Base-by-base conservation (phyloP, 225 moss, liverwort and hornwort genomes). In the Bryoerythrophyllum caledonicum region DNA sequence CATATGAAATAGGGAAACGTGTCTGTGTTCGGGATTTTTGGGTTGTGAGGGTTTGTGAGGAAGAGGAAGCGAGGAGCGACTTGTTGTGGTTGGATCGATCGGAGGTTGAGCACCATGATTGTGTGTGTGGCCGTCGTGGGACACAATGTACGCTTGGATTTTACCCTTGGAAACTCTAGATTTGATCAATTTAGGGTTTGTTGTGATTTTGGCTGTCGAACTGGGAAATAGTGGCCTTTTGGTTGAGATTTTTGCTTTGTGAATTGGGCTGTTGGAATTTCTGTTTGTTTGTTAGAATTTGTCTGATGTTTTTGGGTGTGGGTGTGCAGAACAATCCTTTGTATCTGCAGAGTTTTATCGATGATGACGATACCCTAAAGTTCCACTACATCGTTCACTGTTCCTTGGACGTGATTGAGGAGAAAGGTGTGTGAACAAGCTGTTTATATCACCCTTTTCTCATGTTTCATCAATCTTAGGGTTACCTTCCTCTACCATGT, bases 311-410 rank as follows among this genome's bases (percentile, higher is more conserved):
- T 55, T 16, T 11, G 59, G 17, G 17, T 49, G 59, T 64, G 67
- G 67, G 72, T 24, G 10, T 84, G 80, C 91, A 94, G 96, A 97
- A 94, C 76, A 97, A 97, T 76, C 93, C 97, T 19, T 82, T 97
- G 26, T 93, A 89, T 66, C 65, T 94, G 63, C 93, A 94, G 81
- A 97, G 94, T 78, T 97, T 94, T 52, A 90, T 91, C 46, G 92
- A 90, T 58, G 94, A 93, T 65, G 97, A 94, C 52, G 93, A 97
- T 79, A 85, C 87, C 19, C 74, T 97, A 49, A 94, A 97, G 81
- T 97, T 97, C 71, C 93, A 97, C 57, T 94, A 94, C 76, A 93
- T 94, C 55, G 94, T 97, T 35, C 97, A 97, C 79, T 94, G 94
- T 83, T 93, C 93, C 64, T 82, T 97, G 81, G 97, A 94, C 74